Conservation (phyloP, 2,329 filamentous ascomycete species). For the Ceratocystis eucalypticola region DNA sequence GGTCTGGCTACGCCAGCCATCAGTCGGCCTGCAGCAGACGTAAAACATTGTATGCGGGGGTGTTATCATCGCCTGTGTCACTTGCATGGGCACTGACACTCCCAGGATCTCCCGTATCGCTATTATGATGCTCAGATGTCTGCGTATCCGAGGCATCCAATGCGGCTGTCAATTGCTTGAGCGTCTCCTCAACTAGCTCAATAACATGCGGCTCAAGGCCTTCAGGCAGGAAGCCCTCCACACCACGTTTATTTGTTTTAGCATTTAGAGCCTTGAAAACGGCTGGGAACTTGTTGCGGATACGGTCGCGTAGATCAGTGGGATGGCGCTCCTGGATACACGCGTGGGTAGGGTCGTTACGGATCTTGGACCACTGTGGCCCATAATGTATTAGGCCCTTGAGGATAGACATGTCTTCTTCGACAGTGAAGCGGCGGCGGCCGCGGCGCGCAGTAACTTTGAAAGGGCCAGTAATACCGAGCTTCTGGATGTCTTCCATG, state of each 20-base stretch:
- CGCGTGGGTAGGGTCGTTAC: conserved; percentile 44
- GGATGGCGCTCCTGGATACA: conserved; percentile 43
- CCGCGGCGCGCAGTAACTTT: conserved; percentile 48
- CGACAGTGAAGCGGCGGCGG: conserved; percentile 46
- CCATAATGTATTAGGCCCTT: conserved; percentile 47
- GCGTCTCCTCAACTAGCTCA: conserved; percentile 36
- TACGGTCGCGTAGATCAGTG: conserved; percentile 48
- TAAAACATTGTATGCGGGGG: neutral
- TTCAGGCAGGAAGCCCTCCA: conserved; percentile 28
- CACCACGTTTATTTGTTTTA: conserved; percentile 10
- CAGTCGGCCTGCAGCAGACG: conserved; percentile 3
- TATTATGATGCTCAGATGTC: neutral
- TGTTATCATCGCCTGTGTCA: neutral
- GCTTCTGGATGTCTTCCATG: conserved; percentile 39
- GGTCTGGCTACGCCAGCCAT: neutral
- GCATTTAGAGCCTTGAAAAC: conserved; percentile 24
- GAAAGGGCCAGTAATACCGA: conserved; percentile 50
- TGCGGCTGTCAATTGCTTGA: conserved; percentile 26
- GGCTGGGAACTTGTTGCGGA: conserved; percentile 50
- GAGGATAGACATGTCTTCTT: conserved; percentile 50
- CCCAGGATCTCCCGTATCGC: neutral
- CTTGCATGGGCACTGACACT: neutral
- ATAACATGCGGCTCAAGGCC: conserved; percentile 40
- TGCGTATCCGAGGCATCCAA: neutral
- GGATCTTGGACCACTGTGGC: conserved; percentile 52